Conservation (phyloP, 768 basidiomycete species). For the Gyrodon lividus region DNA sequence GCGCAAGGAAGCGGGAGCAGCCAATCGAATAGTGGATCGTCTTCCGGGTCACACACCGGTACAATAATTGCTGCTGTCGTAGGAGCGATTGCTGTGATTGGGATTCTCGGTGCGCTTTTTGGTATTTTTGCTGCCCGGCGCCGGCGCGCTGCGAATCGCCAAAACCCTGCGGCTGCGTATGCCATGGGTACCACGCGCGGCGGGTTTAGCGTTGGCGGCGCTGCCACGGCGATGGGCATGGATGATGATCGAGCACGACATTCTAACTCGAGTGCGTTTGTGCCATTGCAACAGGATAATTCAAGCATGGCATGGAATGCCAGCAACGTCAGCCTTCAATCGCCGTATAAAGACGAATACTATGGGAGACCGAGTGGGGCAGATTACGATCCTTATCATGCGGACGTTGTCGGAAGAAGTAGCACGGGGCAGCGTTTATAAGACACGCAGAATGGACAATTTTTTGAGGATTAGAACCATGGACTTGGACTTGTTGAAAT, state of each 20-base stretch:
- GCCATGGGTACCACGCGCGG: constrained; percentile 37
- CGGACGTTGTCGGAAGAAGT: constrained; percentile 26
- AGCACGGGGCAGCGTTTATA: constrained; percentile 26
- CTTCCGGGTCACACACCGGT: constrained; percentile 20
- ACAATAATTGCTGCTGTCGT: constrained; percentile 30
- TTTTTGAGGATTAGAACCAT: background rate
- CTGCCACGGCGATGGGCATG: constrained; percentile 19
- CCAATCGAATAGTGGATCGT: constrained; percentile 17
- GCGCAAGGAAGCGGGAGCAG: constrained; percentile 35
- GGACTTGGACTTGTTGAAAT: constrained; percentile 1
- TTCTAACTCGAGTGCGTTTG: constrained; percentile 69
- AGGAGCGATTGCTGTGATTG: constrained; percentile 31
- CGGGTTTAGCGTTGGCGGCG: constrained; percentile 27
- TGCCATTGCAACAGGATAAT: constrained; percentile 68
- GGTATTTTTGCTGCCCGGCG: constrained; percentile 54
- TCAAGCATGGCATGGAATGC: constrained; percentile 57
- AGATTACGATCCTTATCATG: constrained; percentile 27
- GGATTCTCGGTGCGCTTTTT: constrained; percentile 28
- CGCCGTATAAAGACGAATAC: constrained; percentile 37
- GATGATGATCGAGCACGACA: constrained; percentile 30
- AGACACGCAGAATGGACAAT: background rate
- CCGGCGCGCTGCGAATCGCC: constrained; percentile 41
- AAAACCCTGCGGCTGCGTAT: constrained; percentile 35
- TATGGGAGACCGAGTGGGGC: constrained; percentile 9
- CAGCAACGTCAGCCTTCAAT: constrained; percentile 47